These are phyloP conservation scores for Cystoisospora suis DNA, from an alignment of 169 alveolate genomes.

Conservation along the genomic window DNA sequence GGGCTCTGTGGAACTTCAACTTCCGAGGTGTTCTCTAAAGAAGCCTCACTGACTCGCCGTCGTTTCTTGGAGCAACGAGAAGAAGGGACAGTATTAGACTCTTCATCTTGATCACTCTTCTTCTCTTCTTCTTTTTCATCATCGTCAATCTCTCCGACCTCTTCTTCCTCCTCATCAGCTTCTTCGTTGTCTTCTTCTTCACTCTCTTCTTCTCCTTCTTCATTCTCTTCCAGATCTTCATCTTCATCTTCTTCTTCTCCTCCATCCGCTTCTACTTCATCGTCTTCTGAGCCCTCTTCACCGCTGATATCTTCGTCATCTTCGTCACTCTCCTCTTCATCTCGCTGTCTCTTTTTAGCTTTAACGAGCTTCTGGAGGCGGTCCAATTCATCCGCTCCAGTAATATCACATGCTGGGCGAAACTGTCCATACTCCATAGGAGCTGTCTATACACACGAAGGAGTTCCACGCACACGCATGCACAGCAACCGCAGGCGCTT, in stretches of 20 bases:
- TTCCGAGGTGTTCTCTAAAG: neutral
- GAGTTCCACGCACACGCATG: neutral
- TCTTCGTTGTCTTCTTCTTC: neutral
- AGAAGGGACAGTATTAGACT: neutral
- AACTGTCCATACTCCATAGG: neutral
- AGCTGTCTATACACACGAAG: neutral
- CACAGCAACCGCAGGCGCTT: no score
- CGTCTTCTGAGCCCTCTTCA: neutral
- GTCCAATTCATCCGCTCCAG: slow-evolving; percentile 25
- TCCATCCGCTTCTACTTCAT: neutral
- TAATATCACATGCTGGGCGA: neutral
- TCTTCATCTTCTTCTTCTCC: slow-evolving; percentile 6
- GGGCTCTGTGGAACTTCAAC: no score
- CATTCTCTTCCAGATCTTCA: neutral
- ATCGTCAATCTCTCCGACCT: neutral
- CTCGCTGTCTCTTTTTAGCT: neutral
- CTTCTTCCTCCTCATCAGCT: neutral
- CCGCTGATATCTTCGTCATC: neutral
- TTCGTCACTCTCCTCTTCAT: neutral
- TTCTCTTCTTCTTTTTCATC: neutral
- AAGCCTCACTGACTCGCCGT: neutral
- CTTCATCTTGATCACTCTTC: neutral
- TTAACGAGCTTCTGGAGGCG: neutral
- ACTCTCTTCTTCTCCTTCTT: neutral
- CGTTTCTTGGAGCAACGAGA: neutral